A percentile compares a stretch with the other conserved stretches of the same genome.
Evolutionary conservation across 192 early-diverging fungal genomes (phyloP).

Genomic region (Coemansia sp.): DNA sequence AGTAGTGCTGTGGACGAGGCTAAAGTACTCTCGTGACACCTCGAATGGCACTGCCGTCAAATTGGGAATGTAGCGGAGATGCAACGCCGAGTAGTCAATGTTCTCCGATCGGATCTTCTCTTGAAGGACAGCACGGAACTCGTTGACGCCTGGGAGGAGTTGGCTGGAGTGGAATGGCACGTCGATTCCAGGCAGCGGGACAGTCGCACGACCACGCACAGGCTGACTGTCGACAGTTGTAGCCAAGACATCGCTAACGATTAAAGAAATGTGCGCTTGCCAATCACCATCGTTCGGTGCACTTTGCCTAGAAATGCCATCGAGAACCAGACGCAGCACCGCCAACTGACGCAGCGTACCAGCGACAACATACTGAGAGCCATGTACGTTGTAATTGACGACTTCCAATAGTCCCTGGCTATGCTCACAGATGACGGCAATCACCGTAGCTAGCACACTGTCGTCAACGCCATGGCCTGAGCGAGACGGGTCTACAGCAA

Average conservation of each 20-base stretch:
- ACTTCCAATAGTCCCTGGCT: conserved; percentile 79
- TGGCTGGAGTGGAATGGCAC: conserved; percentile 90
- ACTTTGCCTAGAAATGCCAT: conserved; percentile 76
- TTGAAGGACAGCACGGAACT: conserved; percentile 82
- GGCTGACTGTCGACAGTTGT: conserved; percentile 64
- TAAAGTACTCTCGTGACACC: conserved; percentile 77
- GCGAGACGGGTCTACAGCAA: conserved; percentile 86
- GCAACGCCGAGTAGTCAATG: conserved; percentile 68
- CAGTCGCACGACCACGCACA: conserved; percentile 85
- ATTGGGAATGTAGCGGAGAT: conserved; percentile 91
- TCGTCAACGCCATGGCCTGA: conserved; percentile 76
- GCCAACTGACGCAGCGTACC: conserved; percentile 81
- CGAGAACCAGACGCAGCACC: conserved; percentile 75
- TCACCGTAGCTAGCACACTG: conserved; percentile 66
- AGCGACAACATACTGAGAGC: conserved; percentile 91
- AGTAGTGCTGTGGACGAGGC: conserved; percentile 70
- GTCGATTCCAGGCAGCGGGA: conserved; percentile 87
- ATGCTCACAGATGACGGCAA: conserved; percentile 76
- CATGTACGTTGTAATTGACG: conserved; percentile 95
- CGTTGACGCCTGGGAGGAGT: conserved; percentile 80
- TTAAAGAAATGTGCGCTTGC: conserved; percentile 72
- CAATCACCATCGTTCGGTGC: conserved; percentile 75
- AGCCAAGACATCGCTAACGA: conserved; percentile 67
- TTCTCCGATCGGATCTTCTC: conserved; percentile 74
- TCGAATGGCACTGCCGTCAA: conserved; percentile 90